phyloP scores from a whole-genome alignment of 257 asterid genomes.

The Asclepias syriaca region DNA sequence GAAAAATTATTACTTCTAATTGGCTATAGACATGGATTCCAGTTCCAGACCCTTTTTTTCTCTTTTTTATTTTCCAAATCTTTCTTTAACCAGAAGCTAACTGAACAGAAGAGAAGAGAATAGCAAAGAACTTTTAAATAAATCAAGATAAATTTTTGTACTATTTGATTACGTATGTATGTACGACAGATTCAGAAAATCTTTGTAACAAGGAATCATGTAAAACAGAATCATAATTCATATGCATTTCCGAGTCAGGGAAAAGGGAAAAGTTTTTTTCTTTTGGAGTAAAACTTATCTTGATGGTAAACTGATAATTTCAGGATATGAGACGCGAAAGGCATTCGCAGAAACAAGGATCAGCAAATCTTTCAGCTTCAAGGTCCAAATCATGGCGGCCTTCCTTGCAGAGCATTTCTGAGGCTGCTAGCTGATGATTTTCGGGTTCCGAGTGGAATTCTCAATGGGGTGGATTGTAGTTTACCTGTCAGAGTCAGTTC shows the following conservation, averaged over 20 bases:
- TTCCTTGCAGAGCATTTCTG: conserved; percentile 9
- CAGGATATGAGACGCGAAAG: conserved; percentile 6
- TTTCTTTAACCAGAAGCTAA: background rate
- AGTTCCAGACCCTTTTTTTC: background rate
- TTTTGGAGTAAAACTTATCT: background rate
- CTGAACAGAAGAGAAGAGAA: background rate
- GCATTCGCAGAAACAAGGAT: background rate
- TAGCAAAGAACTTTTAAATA: background rate
- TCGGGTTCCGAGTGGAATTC: background rate
- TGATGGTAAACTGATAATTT: background rate
- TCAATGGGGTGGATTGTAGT: conserved; percentile 3
- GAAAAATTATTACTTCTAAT: background rate
- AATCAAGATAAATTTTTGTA: background rate
- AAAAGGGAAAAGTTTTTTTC: background rate
- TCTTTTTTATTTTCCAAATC: background rate
- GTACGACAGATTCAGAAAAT: background rate
- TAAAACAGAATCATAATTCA: background rate
- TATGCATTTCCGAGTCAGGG: background rate
- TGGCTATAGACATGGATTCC: conserved; percentile 2
- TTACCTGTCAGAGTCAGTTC: conserved; percentile 6
- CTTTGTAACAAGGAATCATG: background rate
- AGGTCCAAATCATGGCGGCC: conserved; percentile 19
- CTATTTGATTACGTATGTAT: background rate
- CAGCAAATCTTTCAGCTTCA: background rate
- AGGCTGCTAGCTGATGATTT: conserved; percentile 8